Conservation (phyloP, 2,329 filamentous ascomycete species). For the Trichoderma gracile region DNA sequence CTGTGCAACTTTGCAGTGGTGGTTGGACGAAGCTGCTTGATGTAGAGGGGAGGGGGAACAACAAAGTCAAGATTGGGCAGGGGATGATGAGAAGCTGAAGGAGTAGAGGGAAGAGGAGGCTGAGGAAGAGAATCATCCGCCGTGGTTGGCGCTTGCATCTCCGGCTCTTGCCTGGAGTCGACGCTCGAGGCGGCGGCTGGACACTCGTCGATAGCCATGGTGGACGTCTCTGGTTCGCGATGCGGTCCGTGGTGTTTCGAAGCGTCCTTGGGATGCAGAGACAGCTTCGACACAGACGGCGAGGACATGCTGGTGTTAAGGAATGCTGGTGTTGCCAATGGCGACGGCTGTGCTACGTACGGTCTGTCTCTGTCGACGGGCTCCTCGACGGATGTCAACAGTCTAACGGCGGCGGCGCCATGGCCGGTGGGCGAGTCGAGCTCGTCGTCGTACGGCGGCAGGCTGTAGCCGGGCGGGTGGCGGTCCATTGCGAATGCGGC, state of each 20-base stretch:
- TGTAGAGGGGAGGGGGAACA: conserved; percentile 5
- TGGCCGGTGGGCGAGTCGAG: conserved; percentile 50
- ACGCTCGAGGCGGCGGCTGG: conserved; percentile 18
- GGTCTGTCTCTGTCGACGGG: conserved; percentile 34
- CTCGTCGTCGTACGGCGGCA: conserved; percentile 56
- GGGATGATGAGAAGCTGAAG: conserved; percentile 20
- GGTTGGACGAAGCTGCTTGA: conserved; percentile 15
- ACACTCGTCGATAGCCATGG: conserved; percentile 26
- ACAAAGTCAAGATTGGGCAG: conserved; percentile 3
- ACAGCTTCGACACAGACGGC: conserved; percentile 8
- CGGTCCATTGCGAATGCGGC: conserved; percentile 43
- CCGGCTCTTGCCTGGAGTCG: conserved; percentile 2
- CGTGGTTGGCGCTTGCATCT: conserved; percentile 20
- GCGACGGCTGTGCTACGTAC: conserved; percentile 25
- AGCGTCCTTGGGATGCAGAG: conserved; percentile 18
- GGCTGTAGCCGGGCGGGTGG: conserved; percentile 59
- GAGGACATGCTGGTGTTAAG: conserved; percentile 13
- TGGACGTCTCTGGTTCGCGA: not conserved
- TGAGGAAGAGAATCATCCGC: conserved; percentile 17
- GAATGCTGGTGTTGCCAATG: conserved; percentile 24
- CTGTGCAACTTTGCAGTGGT: conserved; percentile 53
- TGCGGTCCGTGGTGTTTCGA: conserved; percentile 1
- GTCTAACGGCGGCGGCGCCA: conserved; percentile 56
- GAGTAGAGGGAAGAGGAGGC: not conserved
- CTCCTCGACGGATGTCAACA: conserved; percentile 65